A percentile compares a stretch with the other conserved stretches of the same genome.
Conservation (phyloP, 805 yeast species). For the Teunomyces aglyptinius region DNA sequence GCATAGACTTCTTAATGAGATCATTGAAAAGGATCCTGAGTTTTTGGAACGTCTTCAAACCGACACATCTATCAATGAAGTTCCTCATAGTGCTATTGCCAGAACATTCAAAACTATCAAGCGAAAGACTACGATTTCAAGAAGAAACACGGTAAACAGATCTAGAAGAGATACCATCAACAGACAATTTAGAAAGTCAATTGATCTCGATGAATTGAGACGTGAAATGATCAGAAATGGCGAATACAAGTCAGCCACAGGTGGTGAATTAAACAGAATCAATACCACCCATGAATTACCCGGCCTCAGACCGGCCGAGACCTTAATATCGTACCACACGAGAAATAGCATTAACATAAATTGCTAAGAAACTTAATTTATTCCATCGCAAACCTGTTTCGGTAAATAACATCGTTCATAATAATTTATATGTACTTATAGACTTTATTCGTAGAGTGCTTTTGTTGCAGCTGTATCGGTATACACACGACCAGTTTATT, state of each 20-base stretch:
- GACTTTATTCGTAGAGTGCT: neutral
- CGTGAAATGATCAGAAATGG: slow-evolving; percentile 38
- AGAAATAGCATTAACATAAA: slow-evolving; percentile 37
- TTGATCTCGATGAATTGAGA: slow-evolving; percentile 34
- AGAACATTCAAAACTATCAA: slow-evolving; percentile 36
- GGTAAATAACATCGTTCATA: neutral
- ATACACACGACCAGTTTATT: neutral
- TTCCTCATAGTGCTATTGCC: slow-evolving; percentile 14
- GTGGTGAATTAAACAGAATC: slow-evolving; percentile 40
- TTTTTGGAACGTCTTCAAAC: slow-evolving; percentile 33
- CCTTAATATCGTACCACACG: slow-evolving; percentile 42
- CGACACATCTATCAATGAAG: slow-evolving; percentile 12
- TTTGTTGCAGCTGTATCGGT: neutral
- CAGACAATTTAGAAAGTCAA: slow-evolving; percentile 32
- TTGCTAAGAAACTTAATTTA: slow-evolving; percentile 1
- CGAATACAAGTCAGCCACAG: slow-evolving; percentile 32
- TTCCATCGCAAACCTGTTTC: slow-evolving; percentile 1
- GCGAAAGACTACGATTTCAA: slow-evolving; percentile 28
- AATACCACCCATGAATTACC: slow-evolving; percentile 47
- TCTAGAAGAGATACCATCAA: slow-evolving; percentile 19
- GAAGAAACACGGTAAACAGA: slow-evolving; percentile 17
- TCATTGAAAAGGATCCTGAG: slow-evolving; percentile 34
- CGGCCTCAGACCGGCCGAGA: slow-evolving; percentile 50
- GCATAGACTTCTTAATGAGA: slow-evolving; percentile 30
- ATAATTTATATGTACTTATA: neutral